These are phyloP conservation scores for Nakazawaea sp. DNA, from an alignment of 805 yeast species.

Conservation along the genomic window DNA sequence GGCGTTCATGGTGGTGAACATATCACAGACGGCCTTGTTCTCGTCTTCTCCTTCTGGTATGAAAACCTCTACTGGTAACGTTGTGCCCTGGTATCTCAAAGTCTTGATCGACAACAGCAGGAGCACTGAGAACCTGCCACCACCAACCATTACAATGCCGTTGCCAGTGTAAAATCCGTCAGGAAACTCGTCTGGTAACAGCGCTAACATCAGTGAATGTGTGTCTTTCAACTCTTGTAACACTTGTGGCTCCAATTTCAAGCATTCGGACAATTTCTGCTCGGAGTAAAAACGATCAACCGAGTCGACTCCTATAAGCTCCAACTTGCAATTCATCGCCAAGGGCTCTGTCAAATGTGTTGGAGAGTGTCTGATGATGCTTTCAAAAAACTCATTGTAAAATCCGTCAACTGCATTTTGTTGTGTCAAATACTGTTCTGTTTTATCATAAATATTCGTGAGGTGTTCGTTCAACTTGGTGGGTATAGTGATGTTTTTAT, in stretches of 20 bases:
- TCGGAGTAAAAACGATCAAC: constrained; percentile 3
- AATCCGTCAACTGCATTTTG: neutral
- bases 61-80: constrained; percentile 42
- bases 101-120: constrained; percentile 46
- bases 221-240: constrained; percentile 28
- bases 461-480: neutral
- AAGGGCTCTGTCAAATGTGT: neutral
- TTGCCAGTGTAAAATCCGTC: constrained; percentile 36
- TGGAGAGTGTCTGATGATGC: neutral
- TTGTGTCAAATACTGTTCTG: neutral
- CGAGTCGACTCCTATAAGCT: neutral
- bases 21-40: constrained; percentile 35
- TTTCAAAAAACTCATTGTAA: neutral
- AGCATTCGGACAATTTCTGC: constrained; percentile 31
- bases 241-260: constrained; percentile 18
- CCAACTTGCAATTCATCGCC: constrained; percentile 1
- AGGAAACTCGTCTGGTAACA: constrained; percentile 29
- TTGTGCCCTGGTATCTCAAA: constrained; percentile 37
- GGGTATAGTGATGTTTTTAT: neutral
- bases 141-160: constrained; percentile 73
- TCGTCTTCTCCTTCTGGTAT: constrained; percentile 43
- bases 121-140: constrained; percentile 63
- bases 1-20: constrained; percentile 45
- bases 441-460: neutral
- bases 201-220: constrained; percentile 38